phyloP scores from a whole-genome alignment of 805 yeast genomes.

The Sugiyamaella americana region DNA sequence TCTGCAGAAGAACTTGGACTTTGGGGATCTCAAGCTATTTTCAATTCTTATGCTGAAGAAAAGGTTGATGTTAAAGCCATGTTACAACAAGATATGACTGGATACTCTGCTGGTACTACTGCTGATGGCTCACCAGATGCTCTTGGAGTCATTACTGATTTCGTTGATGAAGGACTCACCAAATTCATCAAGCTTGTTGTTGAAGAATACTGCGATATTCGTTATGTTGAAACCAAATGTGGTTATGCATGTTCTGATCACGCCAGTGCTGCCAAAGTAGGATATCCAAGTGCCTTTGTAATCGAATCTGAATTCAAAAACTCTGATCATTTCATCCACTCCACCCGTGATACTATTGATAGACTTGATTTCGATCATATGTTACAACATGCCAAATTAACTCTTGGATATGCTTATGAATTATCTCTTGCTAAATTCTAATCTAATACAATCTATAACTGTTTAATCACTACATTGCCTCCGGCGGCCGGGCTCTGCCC shows the following conservation, averaged over 20 bases:
- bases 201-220: conserved; percentile 56
- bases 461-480: background rate
- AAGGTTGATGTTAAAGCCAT: conserved; percentile 60
- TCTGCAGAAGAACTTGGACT: conserved; percentile 94
- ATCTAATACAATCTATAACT: background rate
- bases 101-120: conserved; percentile 51
- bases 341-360: conserved; percentile 74
- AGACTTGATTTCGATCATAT: conserved; percentile 72
- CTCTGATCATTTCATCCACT: conserved; percentile 68
- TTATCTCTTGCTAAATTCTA: conserved; percentile 40
- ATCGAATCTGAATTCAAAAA: conserved; percentile 67
- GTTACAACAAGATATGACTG: conserved; percentile 96
- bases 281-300: conserved; percentile 79
- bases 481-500: conserved; percentile 1
- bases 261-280: conserved; percentile 74
- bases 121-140: conserved; percentile 51
- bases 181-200: conserved; percentile 58
- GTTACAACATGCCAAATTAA: conserved; percentile 71
- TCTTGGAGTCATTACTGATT: conserved; percentile 78
- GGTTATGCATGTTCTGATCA: conserved; percentile 95
- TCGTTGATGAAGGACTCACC: conserved; percentile 49
- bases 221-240: conserved; percentile 69
- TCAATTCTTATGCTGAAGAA: conserved; percentile 44
- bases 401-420: conserved; percentile 68
- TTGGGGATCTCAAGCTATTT: conserved; percentile 78